A percentile compares a stretch with the other conserved stretches of the same genome.
Evolutionary conservation across 176 grass and related monocot species (phyloP).

Genomic region (Chloris gayana): DNA sequence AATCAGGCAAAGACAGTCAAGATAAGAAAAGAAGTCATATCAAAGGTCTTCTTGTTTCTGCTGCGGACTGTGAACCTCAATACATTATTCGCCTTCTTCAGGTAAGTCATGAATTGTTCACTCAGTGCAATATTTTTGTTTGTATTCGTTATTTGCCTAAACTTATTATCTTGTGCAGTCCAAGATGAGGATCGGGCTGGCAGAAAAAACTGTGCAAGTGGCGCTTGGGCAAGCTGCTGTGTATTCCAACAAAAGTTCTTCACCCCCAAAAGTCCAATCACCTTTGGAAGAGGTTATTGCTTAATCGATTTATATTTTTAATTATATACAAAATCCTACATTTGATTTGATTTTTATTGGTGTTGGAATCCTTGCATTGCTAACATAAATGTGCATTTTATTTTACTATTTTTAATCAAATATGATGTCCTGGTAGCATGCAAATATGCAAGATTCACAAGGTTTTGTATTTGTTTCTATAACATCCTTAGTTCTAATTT

Average conservation of each 20-base stretch:
- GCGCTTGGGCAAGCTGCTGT: constrained; percentile 87
- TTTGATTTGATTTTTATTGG: constrained; percentile 2
- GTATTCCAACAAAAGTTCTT: constrained; percentile 61
- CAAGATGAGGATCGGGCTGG: constrained; percentile 97
- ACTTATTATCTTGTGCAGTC: constrained; percentile 62
- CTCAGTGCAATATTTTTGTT: constrained; percentile 17
- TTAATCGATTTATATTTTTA: constrained; percentile 19
- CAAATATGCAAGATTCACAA: background rate
- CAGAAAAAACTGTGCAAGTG: constrained; percentile 96
- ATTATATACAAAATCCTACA: constrained; percentile 11
- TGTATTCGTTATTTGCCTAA: constrained; percentile 11
- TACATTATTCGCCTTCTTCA: constrained; percentile 96
- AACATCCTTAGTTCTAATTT: constrained; percentile 5
- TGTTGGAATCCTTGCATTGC: background rate
- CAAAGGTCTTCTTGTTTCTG: constrained; percentile 96
- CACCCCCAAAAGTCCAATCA: constrained; percentile 57
- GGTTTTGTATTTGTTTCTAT: background rate
- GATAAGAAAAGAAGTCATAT: constrained; percentile 98
- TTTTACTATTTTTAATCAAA: background rate
- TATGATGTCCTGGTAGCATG: background rate
- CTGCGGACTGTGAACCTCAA: constrained; percentile 92
- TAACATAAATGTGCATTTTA: background rate
- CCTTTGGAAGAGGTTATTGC: constrained; percentile 77
- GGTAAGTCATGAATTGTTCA: constrained; percentile 50
- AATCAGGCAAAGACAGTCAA: constrained; percentile 97